Percentiles rank a stretch among this genome's conserved stretches.
Conservation (phyloP, 2,329 filamentous ascomycete species). For the Hypoxylon sp. region DNA sequence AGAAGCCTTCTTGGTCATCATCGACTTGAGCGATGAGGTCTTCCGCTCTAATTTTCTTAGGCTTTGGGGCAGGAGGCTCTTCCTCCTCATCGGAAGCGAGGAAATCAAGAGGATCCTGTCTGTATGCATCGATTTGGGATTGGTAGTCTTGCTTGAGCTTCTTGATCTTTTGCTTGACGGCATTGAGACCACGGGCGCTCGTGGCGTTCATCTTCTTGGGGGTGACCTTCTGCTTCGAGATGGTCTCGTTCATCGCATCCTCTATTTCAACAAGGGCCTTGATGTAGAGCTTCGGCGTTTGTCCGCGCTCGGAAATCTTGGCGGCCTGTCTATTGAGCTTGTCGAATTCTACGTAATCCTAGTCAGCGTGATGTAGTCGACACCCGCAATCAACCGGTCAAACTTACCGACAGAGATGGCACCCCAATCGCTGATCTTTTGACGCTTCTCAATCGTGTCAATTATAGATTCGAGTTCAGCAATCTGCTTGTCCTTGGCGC, state of each 20-base stretch:
- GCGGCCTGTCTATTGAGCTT: conserved; percentile 89
- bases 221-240: conserved; percentile 95
- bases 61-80: conserved; percentile 67
- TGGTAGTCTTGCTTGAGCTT: conserved; percentile 98
- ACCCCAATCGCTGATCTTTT: conserved; percentile 98
- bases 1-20: conserved; percentile 88
- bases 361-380: conserved; percentile 14
- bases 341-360: conserved; percentile 80
- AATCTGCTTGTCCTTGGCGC: conserved; percentile 96
- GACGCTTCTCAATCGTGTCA: conserved; percentile 92
- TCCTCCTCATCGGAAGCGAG: conserved; percentile 76
- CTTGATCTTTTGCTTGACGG: conserved; percentile 97
- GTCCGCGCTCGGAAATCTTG: conserved; percentile 83
- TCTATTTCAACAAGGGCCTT: conserved; percentile 94
- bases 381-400: conserved; percentile 9
- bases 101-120: conserved; percentile 69
- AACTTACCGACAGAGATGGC: conserved; percentile 86
- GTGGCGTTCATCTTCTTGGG: conserved; percentile 99
- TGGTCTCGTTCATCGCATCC: conserved; percentile 92
- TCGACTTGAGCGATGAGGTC: conserved; percentile 65
- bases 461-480: conserved; percentile 94
- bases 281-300: conserved; percentile 91
- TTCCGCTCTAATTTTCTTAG: conserved; percentile 68
- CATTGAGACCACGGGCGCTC: conserved; percentile 93
- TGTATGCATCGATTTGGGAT: conserved; percentile 87